Evolutionary conservation across 306 rosid species (phyloP).

Genomic region (Fagus crenata): DNA sequence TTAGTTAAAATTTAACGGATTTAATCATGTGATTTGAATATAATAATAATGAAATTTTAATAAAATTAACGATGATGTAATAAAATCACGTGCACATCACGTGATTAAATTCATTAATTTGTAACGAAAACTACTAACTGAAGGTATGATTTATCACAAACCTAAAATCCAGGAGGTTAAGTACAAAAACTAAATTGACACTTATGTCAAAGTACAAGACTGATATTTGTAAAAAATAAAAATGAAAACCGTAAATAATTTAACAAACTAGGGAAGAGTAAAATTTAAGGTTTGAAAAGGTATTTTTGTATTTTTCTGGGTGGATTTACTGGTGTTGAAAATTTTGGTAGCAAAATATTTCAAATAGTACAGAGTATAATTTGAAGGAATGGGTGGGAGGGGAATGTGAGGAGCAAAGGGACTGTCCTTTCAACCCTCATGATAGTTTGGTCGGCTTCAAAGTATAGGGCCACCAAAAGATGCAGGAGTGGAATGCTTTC

Average conservation of each 20-base stretch:
- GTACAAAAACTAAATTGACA: no score
- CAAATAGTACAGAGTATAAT: conserved; percentile 30
- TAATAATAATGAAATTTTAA: no score
- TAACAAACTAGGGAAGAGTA: neutral
- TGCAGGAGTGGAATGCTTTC: conserved; percentile 63
- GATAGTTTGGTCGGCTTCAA: conserved; percentile 56
- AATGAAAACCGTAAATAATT: neutral
- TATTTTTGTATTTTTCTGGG: neutral
- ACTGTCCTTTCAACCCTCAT: conserved; percentile 37
- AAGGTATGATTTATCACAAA: no score
- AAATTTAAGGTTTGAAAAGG: neutral
- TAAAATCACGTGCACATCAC: no score
- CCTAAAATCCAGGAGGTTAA: no score
- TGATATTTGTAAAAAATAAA: no score
- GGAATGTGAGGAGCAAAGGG: conserved; percentile 36
- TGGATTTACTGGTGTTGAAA: conserved; percentile 16
- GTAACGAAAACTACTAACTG: no score
- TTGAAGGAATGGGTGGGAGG: conserved; percentile 37
- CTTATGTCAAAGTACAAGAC: no score
- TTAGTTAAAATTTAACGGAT: no score
- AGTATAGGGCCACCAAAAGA: conserved; percentile 49
- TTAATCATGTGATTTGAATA: no score
- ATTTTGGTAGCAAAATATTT: conserved; percentile 33
- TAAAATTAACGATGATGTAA: no score
- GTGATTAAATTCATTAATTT: no score